Base-by-base conservation (phyloP, 108 stramenopile genomes). In the Conticribra weissflogii region DNA sequence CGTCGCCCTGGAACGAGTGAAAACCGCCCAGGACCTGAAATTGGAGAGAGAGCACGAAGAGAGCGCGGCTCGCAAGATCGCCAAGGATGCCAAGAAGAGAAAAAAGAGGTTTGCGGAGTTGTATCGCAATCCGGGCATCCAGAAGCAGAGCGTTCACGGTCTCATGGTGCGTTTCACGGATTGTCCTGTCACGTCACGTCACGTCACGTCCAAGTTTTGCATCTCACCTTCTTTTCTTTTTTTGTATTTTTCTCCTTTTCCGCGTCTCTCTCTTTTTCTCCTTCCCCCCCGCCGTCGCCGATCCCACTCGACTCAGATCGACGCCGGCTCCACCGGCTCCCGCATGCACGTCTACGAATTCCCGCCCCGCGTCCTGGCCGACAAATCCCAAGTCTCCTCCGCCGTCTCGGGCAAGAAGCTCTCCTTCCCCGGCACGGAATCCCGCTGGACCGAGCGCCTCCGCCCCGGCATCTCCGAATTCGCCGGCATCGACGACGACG, bases 301-400 rank as follows among this genome's bases (percentile, higher is more conserved):
- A n/a, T 27, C 50, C 61, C 28, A 1, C 30, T 5, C 12, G 30
- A 2, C 14, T 25, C 27, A 71, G 91, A 97, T 97, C 52, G 97
- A 97, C 71, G 96, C 96, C 18, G 97, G 98, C 12, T 88, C 86
- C 62, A 88, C 83, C 5, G 98, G 98, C 36, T 86, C 83, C 33
- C 79, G 97, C 16, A 77, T 97, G 70, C 98, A 97, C 71, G 68
- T 98, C 7, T 98, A 93, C 64, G 85, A 96, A 76, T 97, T 81
- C 72, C 75, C 85, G 46, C 83, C 86, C 14, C 73, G 92, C 5
- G 55, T 88, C 0, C 72, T 94, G 25, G 56, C 60, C 14, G 68
- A 66, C 46, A 56, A 79, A 19, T 33, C 71, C 18, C 85, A 89
- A 25, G 78, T 84, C 19, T 52, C 58, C 25, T 55, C 52, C 2